Base-by-base conservation (phyloP, 441 rosid species). In the Francoa sonchifolia region DNA sequence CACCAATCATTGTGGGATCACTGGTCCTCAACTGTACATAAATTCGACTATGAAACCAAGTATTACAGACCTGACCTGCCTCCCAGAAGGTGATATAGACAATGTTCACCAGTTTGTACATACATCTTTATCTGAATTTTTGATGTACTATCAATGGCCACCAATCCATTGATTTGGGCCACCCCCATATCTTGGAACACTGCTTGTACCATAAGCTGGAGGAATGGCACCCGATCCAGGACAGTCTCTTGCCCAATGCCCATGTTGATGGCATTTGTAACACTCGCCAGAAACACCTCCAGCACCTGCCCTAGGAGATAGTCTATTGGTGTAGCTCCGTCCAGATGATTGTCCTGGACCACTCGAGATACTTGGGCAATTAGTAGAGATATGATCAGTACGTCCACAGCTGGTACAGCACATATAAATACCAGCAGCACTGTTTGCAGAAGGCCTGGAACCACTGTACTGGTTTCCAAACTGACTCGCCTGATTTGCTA, bases 311-410 rank as follows among this genome's bases (percentile, higher is more conserved):
- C 63, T 66, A 29, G 59, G 21, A 28, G 61, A 50, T 9, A 33
- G 25, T 19, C 63, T 59, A 46, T 33, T 71, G 54, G 47, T 15
- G 50, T 68, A 50, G 7, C 47, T 21, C 27, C 63, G 67, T 28
- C 62, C 69, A 26, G 34, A 8, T 1, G 79, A 47, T 25, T 69
- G 76, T 41, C 53, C 63, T 6, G 74, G 76, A 36, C 69, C 66
- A 49, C 59, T 69, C 77, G 78, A 59, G 40, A 71, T 56, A 46
- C 76, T 84, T 0, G 94, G 88, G 48, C 94, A 84, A 56, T 79
- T 77, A n/a, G 58, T 38, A 1, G 83, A 58, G 65, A 32, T 66
- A 52, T 84, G 97, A 43, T 77, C 68, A 10, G 54, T 50, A 49
- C 49, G 57, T 8, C 94, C 84, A 14, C 88, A 88, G 39, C 72